These are phyloP conservation scores for Amanita phalloides DNA, from an alignment of 768 basidiomycete genomes.

Conservation along the genomic window DNA sequence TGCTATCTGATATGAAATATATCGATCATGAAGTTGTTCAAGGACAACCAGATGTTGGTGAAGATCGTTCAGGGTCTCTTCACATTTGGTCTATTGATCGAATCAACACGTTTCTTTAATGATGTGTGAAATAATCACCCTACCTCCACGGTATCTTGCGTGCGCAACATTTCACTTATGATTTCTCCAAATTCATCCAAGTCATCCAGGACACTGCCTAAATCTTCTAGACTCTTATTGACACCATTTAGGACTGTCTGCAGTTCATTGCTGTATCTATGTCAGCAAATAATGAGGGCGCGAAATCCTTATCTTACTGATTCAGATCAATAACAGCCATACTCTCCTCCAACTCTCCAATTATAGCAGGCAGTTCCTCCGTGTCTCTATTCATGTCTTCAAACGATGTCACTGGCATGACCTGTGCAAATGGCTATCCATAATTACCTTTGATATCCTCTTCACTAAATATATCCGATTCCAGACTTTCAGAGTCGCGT, in stretches of 20 bases:
- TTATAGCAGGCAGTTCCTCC: conserved; percentile 64
- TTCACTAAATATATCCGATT: conserved; percentile 33
- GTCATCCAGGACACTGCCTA: conserved; percentile 43
- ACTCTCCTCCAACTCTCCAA: conserved; percentile 59
- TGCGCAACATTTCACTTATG: conserved; percentile 67
- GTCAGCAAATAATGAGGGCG: conserved; percentile 1
- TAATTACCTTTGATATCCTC: conserved; percentile 55
- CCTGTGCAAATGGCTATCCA: background rate
- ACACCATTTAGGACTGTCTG: conserved; percentile 28
- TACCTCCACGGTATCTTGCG: conserved; percentile 63
- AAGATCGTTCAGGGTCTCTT: conserved; percentile 42
- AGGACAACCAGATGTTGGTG: conserved; percentile 53
- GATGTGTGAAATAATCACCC: conserved; percentile 5
- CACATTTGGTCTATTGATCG: conserved; percentile 32
- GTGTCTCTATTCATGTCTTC: conserved; percentile 77
- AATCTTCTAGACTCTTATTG: conserved; percentile 38
- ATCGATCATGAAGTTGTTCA: conserved; percentile 54
- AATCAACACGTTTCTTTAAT: background rate
- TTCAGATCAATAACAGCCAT: conserved; percentile 39
- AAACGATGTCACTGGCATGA: background rate
- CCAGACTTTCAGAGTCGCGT: conserved; percentile 57
- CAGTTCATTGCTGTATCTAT: conserved; percentile 37
- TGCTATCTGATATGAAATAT: conserved; percentile 57
- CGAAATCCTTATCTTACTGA: conserved; percentile 33
- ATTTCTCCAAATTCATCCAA: conserved; percentile 72